Evolutionary conservation across 257 asterid genomes (phyloP).

Genomic region (Cordia subcordata): DNA sequence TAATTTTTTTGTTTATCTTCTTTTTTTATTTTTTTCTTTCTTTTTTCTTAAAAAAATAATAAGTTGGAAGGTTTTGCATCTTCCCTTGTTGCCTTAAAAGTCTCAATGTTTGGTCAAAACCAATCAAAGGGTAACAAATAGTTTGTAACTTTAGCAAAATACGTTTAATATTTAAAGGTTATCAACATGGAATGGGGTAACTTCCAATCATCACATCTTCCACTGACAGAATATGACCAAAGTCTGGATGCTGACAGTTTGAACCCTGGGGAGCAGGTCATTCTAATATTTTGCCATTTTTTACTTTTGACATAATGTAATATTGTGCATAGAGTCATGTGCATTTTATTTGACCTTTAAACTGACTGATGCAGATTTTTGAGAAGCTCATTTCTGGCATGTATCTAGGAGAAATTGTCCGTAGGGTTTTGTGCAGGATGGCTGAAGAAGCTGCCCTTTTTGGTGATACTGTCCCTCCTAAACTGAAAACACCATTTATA

Average conservation of each 20-base stretch:
- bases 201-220: slow-evolving; percentile 80
- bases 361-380: slow-evolving; percentile 53
- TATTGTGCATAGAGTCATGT: neutral
- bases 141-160: neutral
- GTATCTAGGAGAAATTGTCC: slow-evolving; percentile 93
- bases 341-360: neutral
- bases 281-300: neutral
- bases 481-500: slow-evolving; percentile 65
- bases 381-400: slow-evolving; percentile 90
- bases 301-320: neutral
- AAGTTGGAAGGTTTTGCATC: too few relatives aligned
- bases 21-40: slow-evolving; percentile 4
- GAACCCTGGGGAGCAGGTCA: slow-evolving; percentile 93
- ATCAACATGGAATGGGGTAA: slow-evolving; percentile 99
- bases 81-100: too few relatives aligned
- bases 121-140: neutral
- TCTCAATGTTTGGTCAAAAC: neutral
- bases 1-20: neutral
- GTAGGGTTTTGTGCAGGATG: slow-evolving; percentile 76
- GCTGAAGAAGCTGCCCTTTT: slow-evolving; percentile 78
- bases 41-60: too few relatives aligned
- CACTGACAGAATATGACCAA: slow-evolving; percentile 73
- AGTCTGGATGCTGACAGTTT: slow-evolving; percentile 75
- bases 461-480: slow-evolving; percentile 66
- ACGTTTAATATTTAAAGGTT: slow-evolving; percentile 39